Evolutionary conservation across 164 flowering plant species (phyloP).

Genomic region (Kalanchoe fedtschenkoi): DNA sequence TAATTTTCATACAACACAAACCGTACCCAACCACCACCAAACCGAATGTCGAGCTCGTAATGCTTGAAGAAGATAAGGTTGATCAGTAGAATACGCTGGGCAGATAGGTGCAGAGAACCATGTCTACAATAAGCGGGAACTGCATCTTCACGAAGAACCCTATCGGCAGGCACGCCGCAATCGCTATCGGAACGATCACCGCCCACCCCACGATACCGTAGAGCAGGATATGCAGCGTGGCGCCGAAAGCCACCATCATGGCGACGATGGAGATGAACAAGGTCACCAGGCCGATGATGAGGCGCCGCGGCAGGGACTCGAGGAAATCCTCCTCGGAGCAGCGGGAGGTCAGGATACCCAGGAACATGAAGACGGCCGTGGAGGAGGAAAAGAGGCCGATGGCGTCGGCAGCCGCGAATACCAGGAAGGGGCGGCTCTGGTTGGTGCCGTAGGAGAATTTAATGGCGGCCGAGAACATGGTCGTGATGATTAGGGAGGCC

Average conservation of each 20-base stretch:
- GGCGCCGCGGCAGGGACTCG: background rate
- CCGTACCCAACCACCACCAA: too few relatives aligned
- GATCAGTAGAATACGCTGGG: background rate
- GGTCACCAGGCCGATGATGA: conserved; percentile 12
- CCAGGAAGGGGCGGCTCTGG: background rate
- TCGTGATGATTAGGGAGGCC: conserved; percentile 3
- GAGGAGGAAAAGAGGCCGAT: conserved; percentile 3
- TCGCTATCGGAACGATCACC: background rate
- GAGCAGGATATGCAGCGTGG: conserved; percentile 7
- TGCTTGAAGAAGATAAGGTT: too few relatives aligned
- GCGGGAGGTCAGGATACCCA: conserved; percentile 9
- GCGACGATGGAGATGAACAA: conserved; percentile 17
- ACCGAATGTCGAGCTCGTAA: too few relatives aligned
- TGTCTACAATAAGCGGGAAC: conserved; percentile 1
- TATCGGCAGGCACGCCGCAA: background rate
- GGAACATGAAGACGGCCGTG: conserved; percentile 4
- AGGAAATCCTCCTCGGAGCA: conserved; percentile 3
- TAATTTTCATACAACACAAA: too few relatives aligned
- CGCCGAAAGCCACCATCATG: conserved; percentile 18
- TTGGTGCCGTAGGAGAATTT: background rate
- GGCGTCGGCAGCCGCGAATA: conserved; percentile 3
- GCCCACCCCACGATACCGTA: background rate
- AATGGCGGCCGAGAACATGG: conserved; percentile 4
- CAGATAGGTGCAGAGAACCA: background rate
- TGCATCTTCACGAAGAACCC: background rate